phyloP scores from a whole-genome alignment of 2,329 filamentous ascomycete genomes.

The Zasmidium angulare region DNA sequence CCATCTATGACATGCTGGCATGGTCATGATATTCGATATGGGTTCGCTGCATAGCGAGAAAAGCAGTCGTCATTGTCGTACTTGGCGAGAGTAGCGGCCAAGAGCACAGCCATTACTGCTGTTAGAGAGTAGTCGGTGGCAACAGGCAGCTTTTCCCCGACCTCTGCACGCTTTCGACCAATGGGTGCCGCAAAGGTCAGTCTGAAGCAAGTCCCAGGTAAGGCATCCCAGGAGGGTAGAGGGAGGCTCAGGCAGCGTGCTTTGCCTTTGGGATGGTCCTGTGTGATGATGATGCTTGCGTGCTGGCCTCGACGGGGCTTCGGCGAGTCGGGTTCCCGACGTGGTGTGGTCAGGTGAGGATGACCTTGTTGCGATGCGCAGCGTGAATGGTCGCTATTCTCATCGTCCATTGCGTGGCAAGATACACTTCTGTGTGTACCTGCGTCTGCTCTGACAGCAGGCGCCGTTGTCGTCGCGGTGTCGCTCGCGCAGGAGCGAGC shows the following conservation, averaged over 20 bases:
- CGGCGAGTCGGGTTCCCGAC: background rate
- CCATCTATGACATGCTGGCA: background rate
- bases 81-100: background rate
- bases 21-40: background rate
- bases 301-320: background rate
- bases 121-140: too few relatives aligned
- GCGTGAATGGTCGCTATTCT: background rate
- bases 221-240: background rate
- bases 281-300: background rate
- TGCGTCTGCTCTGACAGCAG: background rate
- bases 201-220: background rate
- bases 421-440: background rate
- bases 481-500: too few relatives aligned
- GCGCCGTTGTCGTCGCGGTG: too few relatives aligned
- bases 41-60: background rate
- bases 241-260: background rate
- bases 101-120: background rate
- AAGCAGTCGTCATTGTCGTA: background rate
- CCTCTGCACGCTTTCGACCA: background rate
- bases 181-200: background rate
- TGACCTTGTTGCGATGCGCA: background rate
- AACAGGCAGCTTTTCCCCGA: background rate
- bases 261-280: background rate
- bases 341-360: background rate
- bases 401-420: background rate